Base-by-base conservation (phyloP, 2,329 filamentous ascomycete species). In the Colletotrichum viniferum region DNA sequence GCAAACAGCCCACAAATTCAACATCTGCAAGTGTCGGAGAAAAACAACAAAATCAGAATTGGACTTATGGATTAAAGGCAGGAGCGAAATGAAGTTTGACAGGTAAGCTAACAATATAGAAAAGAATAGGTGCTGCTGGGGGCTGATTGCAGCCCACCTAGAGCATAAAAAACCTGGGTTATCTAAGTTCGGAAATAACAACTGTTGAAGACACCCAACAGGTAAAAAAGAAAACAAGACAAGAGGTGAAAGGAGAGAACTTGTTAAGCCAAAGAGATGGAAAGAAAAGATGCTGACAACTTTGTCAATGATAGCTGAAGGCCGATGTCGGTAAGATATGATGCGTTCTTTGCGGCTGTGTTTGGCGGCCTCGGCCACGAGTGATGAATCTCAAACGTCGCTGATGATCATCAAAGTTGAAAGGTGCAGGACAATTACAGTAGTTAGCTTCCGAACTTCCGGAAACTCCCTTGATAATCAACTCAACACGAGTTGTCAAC, bases 51-150 rank as follows among this genome's bases (percentile, higher is more conserved):
- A 36, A 4, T 36, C 34, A 16, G 34, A 36, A 0, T 16, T 1
- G 3, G 1, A 7, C 34, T 4, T 36, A 16, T 4, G 0, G 4
- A 36, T 36, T 36, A 0, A 36, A 36, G 34, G 34, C 34, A 36
- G 34, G 34, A 36, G 34, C 34, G 34, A 0, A 0, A 36, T 36
- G 34, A 4, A 36, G 16, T 4, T 36, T 36, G 14, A 36, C 1
- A 16, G 34, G 0, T 7, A 36, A 36, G 14, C 34, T 36, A 36
- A 7, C 14, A 0, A 36, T 36, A 16, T 1, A 4, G 4, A 36
- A 0, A 36, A 36, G 7, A 36, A 36, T 16, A 36, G 14, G 34
- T 36, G 34, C 34, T 4, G 26, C 5, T n/a, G n/a, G n/a, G n/a
- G n/a, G n/a, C n/a, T n/a, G n/a, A n/a, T n/a, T n/a, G n/a, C n/a